Evolutionary conservation across 257 asterid genomes (phyloP), one percentile per base, ranked within the genome.

Genomic region (Solanum tarijense): DNA sequence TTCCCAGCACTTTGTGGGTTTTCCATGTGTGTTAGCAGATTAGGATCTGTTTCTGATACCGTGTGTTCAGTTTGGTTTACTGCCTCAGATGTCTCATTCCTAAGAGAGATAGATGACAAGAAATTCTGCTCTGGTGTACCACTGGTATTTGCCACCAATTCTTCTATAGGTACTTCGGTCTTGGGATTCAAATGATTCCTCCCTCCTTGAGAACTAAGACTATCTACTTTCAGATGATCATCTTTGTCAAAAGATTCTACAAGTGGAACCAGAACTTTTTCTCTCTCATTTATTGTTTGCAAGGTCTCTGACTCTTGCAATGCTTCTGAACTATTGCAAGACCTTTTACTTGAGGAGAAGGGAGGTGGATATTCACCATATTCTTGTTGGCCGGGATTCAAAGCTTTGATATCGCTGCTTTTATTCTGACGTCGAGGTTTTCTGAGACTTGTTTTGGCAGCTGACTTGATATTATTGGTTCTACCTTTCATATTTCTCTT

Each of bases 61-160:
- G 76, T 88, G 71, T 35, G 20, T 88, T 90, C 92, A 88, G 85
- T 75, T 62, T 87, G 92, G 86, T 87, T 31, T 75, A 85, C 84
- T 46, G 91, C 82, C 89, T 88, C 91, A 81, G 88, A 76, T 89
- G 90, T 92, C 89, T 83, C 92, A 66, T 69, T 88, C 72, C 89
- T 82, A 69, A 38, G 83, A 62, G 88, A 62, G 86, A 41, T 90
- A 84, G 95, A 91, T 10, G 91, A 82, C 43, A 88, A 85, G 83
- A 68, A 69, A 90, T 89, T 88, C 86, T 89, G 92, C 83, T 93
- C 97, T 55, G 91, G 91, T 83, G 92, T 90, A 82, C 92, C 95
- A 88, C 94, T 93, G 83, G 87, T 91, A 94, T 93, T 92, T 88
- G 98, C 94, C 84, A 93, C 95, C 95, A 96, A 92, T 88, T 95